Conservation (phyloP, 352 stramenopile species). For the Globisporangium apiculatum region DNA sequence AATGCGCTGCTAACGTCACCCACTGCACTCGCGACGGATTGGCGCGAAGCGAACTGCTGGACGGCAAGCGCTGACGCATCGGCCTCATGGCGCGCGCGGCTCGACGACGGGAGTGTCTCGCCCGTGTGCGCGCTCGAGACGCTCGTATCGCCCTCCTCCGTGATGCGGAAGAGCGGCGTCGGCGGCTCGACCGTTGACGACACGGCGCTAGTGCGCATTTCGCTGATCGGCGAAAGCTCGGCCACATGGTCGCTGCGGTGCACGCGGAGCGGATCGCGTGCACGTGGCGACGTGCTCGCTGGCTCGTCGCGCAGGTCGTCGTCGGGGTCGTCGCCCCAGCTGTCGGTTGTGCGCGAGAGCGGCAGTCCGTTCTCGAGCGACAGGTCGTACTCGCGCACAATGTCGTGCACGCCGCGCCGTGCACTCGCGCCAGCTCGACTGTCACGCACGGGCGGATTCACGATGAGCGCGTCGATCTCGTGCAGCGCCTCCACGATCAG, state of each 20-base stretch:
- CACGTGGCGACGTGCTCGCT: not conserved
- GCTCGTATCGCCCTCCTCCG: slow-evolving; percentile 9
- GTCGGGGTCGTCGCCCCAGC: slow-evolving; percentile 36
- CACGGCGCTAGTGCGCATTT: slow-evolving; percentile 8
- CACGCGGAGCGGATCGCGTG: not conserved
- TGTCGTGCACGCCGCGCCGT: slow-evolving; percentile 18
- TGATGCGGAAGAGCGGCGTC: slow-evolving; percentile 11
- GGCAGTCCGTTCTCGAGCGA: slow-evolving; percentile 45
- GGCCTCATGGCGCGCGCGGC: not conserved
- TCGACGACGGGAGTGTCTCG: slow-evolving; percentile 9
- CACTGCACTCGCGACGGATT: not conserved
- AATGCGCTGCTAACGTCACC: not conserved
- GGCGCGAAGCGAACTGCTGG: not conserved
- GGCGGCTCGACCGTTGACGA: slow-evolving; percentile 7
- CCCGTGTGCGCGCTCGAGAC: slow-evolving; percentile 12
- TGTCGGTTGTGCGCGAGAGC: slow-evolving; percentile 51
- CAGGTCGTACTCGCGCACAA: slow-evolving; percentile 40
- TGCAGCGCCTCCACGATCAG: slow-evolving; percentile 38
- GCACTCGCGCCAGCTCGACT: slow-evolving; percentile 8
- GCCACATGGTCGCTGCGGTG: slow-evolving; percentile 2
- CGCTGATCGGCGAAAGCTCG: slow-evolving; percentile 6
- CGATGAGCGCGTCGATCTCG: slow-evolving; percentile 46
- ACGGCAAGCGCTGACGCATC: not conserved
- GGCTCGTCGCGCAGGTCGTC: slow-evolving; percentile 9
- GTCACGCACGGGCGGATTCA: slow-evolving; percentile 10